Evolutionary conservation across 441 rosid species (phyloP), one percentile per base, ranked within the genome.

Genomic region (Breynia disticha): DNA sequence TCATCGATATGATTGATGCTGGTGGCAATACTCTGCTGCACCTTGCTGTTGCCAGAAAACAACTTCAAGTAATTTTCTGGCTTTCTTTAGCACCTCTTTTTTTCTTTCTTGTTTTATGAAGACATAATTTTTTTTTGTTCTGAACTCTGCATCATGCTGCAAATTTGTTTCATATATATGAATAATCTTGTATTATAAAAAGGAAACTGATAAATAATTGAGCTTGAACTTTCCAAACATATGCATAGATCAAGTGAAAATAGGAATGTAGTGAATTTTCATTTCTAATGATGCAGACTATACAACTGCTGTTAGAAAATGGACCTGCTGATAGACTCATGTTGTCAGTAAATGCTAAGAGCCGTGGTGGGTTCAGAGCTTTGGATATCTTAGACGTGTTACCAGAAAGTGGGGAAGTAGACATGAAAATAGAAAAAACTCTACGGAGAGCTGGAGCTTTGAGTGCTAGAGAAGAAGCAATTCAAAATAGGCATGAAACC

Each of bases 11-110:
- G 12, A 56, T 15, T 16, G 52, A 63, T 56, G 20, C 39, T 15
- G 8, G 8, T 15, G 62, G 56, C 7, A 15, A 63, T 4, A 63
- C 67, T 1, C 14, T 18, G 17, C 15, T 56, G 32, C 57, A 56
- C 21, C 47, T 50, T 28, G 57, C 62, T 32, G 7, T 16, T 5
- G 35, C n/a, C 50, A 56, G 41, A 38, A 56, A 46, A 35, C 39
- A 19, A 28, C 11, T 56, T 32, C 51, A 45, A 13, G 61, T 45
- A 50, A 56, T 13, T 5, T 17, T 18, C 20, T 21, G 41, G 19
- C 7, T 15, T 56, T 46, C 11, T 15, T 48, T 38, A 19, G 15
- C 47, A 2, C 32, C 32, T 24, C 32, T 24, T 24, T 24, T 7
- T 24, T 24, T 24, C 32, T 7, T 24, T 24, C 7, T 24, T 24